Evolutionary conservation across 2,329 filamentous ascomycete genomes (phyloP).

Genomic region (Sarocladium strictum): DNA sequence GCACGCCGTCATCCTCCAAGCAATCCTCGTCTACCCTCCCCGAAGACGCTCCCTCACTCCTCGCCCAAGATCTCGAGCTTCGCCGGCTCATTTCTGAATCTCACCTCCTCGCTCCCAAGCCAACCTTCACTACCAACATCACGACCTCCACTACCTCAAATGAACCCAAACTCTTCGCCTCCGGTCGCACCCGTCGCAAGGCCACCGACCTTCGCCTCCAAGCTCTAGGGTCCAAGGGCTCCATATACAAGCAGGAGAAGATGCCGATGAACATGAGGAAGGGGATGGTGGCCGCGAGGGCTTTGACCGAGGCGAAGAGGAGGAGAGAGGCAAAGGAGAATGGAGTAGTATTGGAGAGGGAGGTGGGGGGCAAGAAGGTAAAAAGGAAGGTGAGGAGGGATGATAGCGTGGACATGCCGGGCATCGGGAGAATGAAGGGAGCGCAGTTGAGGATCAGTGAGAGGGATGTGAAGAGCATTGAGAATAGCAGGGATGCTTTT

Average conservation of each 20-base stretch:
- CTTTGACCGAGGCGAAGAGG: conserved; percentile 61
- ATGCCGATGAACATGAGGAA: conserved; percentile 87
- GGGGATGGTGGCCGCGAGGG: conserved; percentile 70
- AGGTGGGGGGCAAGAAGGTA: conserved; percentile 21
- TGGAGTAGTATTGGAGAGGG: conserved; percentile 76
- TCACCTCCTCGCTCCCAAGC: conserved; percentile 62
- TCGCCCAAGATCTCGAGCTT: conserved; percentile 88
- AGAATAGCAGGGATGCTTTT: conserved; percentile 43
- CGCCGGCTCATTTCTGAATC: conserved; percentile 89
- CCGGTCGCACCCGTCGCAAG: conserved; percentile 70
- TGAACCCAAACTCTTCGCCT: conserved; percentile 36
- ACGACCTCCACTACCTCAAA: conserved; percentile 25
- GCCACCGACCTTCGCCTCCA: conserved; percentile 80
- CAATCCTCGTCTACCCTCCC: conserved; percentile 24
- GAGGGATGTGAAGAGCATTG: conserved; percentile 67
- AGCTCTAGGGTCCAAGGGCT: conserved; percentile 70
- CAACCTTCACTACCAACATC: conserved; percentile 37
- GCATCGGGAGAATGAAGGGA: conserved; percentile 72
- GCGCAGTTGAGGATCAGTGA: conserved; percentile 75
- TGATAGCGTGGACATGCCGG: conserved; percentile 67
- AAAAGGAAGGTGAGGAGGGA: conserved; percentile 37
- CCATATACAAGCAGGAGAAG: conserved; percentile 69
- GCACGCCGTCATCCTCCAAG: conserved; percentile 22
- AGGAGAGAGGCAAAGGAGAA: conserved; percentile 80
- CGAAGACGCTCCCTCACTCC: conserved; percentile 60